Base-by-base conservation (phyloP, 371 early-diverging fungal genomes). In the Capillidium heterosporum region DNA sequence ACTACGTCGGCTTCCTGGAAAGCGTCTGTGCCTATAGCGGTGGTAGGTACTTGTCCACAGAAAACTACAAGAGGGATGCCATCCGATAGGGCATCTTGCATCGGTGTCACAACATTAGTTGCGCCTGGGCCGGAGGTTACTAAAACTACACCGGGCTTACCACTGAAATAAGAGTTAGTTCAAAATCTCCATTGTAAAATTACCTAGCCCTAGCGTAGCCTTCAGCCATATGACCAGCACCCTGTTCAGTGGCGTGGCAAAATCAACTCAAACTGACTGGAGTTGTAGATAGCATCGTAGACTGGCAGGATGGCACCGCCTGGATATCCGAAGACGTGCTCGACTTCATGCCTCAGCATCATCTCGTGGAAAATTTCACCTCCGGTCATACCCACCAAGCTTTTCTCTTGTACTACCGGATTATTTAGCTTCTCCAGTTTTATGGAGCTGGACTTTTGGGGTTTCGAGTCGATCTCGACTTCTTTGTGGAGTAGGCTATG, bases 61-160 rank as follows among this genome's bases (percentile, higher is more conserved):
- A 94, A 91, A 29, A 93, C 94, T 55, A 96, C 84, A 73, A 96
- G 77, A 23, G 97, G 97, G 23, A 84, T 80, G 60, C 94, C 97
- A 68, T 94, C 95, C 1, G 84, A 83, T 11, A 89, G 71, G 32
- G 97, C 97, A 72, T 96, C 95, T 64, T 93, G 92, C 88, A 96
- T 85, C 19, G 97, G 88, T 24, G 97, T 96, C 57, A 96, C 78
- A 19, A 89, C 86, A 71, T 96, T 96, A 39, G 97, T 96, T 11
- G 95, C 97, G 47, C 97, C 97, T n/a, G 97, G 97, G 1, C 96
- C 96, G 21, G 89, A 85, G 1, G 97, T 96, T 8, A 96, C 95
- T 43, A 96, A 73, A 23, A 91, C 89, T 35, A 96, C 89, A 61
- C 95, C 94, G 47, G 90, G 90, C 68, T 88, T 88, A 59, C 92